Conservation (phyloP, 2,329 filamentous ascomycete genomes). For the Aureobasidium subglaciale region DNA sequence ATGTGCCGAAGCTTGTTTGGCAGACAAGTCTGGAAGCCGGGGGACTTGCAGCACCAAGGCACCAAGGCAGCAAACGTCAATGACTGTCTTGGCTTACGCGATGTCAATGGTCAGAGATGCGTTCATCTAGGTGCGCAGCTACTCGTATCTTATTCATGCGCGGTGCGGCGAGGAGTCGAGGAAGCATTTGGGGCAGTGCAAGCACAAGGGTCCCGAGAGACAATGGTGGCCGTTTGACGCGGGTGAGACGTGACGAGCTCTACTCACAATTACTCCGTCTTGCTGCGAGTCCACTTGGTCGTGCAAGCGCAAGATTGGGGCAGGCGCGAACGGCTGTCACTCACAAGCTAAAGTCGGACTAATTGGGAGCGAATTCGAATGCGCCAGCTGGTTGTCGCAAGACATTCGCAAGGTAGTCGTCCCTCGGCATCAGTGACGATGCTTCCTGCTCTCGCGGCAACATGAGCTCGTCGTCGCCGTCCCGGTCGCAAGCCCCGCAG, state of each 20-base stretch:
- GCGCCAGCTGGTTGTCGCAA: background rate
- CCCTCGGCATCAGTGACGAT: background rate
- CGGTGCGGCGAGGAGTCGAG: too few species aligned
- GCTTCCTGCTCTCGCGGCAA: background rate
- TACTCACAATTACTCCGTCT: too few species aligned
- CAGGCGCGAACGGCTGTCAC: background rate
- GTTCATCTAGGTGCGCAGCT: too few species aligned
- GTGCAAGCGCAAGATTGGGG: too few species aligned
- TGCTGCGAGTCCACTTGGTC: too few species aligned
- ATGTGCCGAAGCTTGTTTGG: background rate
- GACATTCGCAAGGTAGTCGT: too few species aligned
- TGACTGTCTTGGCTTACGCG: background rate
- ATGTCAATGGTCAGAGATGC: background rate
- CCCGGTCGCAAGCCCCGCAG: background rate
- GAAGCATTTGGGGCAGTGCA: too few species aligned
- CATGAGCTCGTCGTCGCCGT: slow-evolving; percentile 13
- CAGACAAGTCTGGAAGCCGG: background rate
- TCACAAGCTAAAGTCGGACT: background rate
- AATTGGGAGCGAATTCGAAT: background rate
- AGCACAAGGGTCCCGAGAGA: too few species aligned
- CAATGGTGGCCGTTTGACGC: too few species aligned
- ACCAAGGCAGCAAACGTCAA: background rate
- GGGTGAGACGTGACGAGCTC: too few species aligned
- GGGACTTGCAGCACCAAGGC: background rate
- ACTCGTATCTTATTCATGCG: too few species aligned